Conservation (phyloP, 257 asterid genomes). For the Coffea eugenioides region DNA sequence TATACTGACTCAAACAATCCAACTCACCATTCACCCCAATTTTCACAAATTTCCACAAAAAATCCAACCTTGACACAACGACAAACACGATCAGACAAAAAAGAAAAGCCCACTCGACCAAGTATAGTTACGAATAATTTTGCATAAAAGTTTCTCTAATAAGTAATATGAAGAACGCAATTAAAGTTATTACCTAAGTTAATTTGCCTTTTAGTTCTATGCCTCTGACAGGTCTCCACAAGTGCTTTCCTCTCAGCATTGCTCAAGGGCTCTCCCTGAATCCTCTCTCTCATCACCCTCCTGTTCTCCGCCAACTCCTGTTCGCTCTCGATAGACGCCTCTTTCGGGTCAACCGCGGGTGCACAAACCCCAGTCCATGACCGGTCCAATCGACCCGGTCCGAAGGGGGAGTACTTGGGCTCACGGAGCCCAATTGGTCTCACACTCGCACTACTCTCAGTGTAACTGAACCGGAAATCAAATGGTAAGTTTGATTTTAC, state of each 20-base stretch:
- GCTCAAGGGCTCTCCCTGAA: slow-evolving; percentile 72
- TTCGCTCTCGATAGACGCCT: slow-evolving; percentile 48
- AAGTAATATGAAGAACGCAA: neutral
- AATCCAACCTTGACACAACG: neutral
- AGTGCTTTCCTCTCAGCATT: slow-evolving; percentile 73
- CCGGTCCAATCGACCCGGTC: slow-evolving; percentile 75
- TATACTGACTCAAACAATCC: neutral
- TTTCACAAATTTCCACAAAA: neutral
- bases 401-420: slow-evolving; percentile 95
- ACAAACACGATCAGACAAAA: neutral
- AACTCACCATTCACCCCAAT: neutral
- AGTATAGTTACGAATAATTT: neutral
- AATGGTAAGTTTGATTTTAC: slow-evolving; percentile 66
- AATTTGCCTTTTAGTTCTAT: slow-evolving; percentile 67
- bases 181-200: slow-evolving; percentile 58
- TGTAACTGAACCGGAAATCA: slow-evolving; percentile 94
- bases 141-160: neutral
- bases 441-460: slow-evolving; percentile 63
- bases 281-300: slow-evolving; percentile 45
- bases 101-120: neutral
- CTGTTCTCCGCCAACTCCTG: slow-evolving; percentile 71
- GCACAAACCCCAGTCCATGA: slow-evolving; percentile 97
- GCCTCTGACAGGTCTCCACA: slow-evolving; percentile 68
- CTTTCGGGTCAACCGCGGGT: slow-evolving; percentile 78
- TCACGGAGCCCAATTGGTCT: slow-evolving; percentile 91